Evolutionary conservation across 192 early-diverging fungal genomes (phyloP), one percentile per base, ranked within the genome.

Genomic region (Coemansia aciculifera): DNA sequence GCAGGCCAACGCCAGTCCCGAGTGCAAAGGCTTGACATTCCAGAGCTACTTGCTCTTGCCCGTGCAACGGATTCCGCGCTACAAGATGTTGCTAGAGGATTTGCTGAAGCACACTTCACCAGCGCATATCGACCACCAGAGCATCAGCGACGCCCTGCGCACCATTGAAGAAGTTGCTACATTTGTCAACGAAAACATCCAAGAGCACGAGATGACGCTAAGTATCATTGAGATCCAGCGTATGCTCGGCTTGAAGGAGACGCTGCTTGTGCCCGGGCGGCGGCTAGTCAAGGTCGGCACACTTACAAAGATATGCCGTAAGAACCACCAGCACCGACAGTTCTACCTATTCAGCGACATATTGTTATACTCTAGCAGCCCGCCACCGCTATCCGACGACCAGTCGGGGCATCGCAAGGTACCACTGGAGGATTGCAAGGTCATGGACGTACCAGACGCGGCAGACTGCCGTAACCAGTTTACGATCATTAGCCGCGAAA

Each of bases 341-440:
- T 85, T 94, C 57, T 89, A 92, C 61, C 74, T 94, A 51, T 88
- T 94, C 71, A 89, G 89, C 40, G 93, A 94, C 76, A 86, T 90
- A 39, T 82, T 94, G 12, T 77, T 94, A 37, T 91, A 90, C 81
- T 86, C 89, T 10, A 90, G 87, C 63, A 85, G 88, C 12, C 34
- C 59, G 59, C 81, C 82, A 15, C 62, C 83, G 19, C 69, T 90
- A 69, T 86, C 89, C 23, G 86, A 87, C 51, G 85, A 88, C 19
- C 86, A 84, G 63, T 77, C 75, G 0, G 91, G 90, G 34, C 90
- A 93, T 72, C 89, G 91, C n/a, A 88, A 87, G 54, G 83, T 92
- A 31, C 71, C 77, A 29, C 79, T 92, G 17, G 91, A 90, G 62
- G 84, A 89, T 59, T 76, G 75, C 66, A 71, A 68, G 71, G 75